phyloP scores from a whole-genome alignment of 306 rosid genomes.

The Cicer bijugum region DNA sequence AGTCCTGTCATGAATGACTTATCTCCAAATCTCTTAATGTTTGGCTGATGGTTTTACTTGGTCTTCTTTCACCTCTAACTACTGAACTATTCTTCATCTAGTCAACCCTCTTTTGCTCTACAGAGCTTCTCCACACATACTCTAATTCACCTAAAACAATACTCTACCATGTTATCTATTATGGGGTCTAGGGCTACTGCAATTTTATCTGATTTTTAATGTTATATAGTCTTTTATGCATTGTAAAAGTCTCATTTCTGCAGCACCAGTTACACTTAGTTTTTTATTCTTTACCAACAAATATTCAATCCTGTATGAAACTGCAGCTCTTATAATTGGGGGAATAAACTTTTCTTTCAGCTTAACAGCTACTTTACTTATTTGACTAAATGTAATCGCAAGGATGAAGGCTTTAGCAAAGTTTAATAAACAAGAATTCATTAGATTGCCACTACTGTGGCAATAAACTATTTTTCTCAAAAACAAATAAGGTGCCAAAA shows the following conservation, averaged over 20 bases:
- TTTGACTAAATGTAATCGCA: not conserved
- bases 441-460: not conserved
- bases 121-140: not conserved
- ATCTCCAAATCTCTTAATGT: not conserved
- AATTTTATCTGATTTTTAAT: not conserved
- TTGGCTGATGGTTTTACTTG: not conserved
- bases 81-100: not conserved
- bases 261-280: not conserved
- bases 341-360: not conserved
- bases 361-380: not conserved
- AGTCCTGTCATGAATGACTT: not conserved
- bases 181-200: not conserved
- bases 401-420: not conserved
- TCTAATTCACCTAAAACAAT: constrained; percentile 1
- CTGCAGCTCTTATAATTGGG: not conserved
- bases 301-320: not conserved
- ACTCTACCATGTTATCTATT: not conserved
- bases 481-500: not conserved
- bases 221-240: not conserved
- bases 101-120: not conserved
- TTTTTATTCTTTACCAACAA: not conserved
- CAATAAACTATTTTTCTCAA: not conserved
- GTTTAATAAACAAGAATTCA: constrained; percentile 9
- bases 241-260: not conserved
- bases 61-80: not conserved